These are phyloP conservation scores for Lumnitzera littorea DNA, from an alignment of 345 rosid species.

Conservation along the genomic window DNA sequence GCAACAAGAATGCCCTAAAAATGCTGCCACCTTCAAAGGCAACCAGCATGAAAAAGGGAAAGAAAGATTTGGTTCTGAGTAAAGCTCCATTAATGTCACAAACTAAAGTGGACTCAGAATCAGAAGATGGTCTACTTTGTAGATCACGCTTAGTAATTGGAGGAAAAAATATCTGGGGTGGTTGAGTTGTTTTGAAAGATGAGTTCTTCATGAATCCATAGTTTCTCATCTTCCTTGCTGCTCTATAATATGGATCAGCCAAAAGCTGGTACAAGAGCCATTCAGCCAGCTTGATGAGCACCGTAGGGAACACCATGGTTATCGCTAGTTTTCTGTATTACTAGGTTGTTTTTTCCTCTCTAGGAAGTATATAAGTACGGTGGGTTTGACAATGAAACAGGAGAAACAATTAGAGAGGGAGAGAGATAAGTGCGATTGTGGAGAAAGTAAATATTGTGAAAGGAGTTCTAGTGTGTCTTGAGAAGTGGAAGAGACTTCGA, in stretches of 20 bases:
- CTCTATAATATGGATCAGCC: conserved; percentile 53
- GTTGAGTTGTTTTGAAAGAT: conserved; percentile 18
- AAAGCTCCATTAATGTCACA: conserved; percentile 65
- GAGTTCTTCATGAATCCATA: conserved; percentile 31
- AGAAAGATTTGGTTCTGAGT: conserved; percentile 47
- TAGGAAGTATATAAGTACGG: no score
- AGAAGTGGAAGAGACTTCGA: conserved; percentile 11
- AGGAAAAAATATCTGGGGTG: conserved; percentile 26
- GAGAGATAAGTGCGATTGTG: not conserved
- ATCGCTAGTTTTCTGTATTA: not conserved
- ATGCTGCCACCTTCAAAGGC: conserved; percentile 91
- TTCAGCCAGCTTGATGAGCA: conserved; percentile 42
- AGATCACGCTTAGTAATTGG: conserved; percentile 26
- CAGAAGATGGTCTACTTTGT: conserved; percentile 14
- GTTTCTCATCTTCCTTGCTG: conserved; percentile 54
- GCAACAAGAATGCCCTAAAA: conserved; percentile 51
- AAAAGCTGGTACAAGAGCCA: conserved; percentile 58
- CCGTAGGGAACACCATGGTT: conserved; percentile 50
- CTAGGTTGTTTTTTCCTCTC: no score
- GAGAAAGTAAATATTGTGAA: not conserved
- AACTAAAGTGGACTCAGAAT: conserved; percentile 23
- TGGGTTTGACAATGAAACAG: not conserved
- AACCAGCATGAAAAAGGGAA: conserved; percentile 93
- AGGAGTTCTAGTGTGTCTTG: conserved; percentile 6
- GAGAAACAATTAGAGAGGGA: not conserved